These are phyloP conservation scores for Apiospora arundinis DNA, from an alignment of 2,329 filamentous ascomycete species.

Conservation along the genomic window DNA sequence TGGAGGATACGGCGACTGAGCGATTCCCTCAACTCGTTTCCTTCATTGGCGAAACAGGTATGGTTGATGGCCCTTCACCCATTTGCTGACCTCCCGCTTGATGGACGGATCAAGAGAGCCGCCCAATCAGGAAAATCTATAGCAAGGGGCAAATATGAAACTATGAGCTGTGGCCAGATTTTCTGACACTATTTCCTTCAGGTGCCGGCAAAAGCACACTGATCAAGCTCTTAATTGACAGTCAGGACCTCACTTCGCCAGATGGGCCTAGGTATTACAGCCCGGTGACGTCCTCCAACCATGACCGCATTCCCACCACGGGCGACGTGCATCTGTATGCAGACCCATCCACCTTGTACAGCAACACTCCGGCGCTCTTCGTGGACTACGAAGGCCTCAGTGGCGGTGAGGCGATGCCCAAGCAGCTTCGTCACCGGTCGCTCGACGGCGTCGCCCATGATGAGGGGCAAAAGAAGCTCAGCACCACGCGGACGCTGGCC, in stretches of 20 bases:
- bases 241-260: slow-evolving; percentile 34
- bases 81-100: neutral
- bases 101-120: too few species aligned
- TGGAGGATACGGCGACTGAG: slow-evolving; percentile 34
- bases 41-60: slow-evolving; percentile 51
- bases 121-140: too few species aligned
- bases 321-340: slow-evolving; percentile 59
- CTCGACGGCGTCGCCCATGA: slow-evolving; percentile 26
- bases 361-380: slow-evolving; percentile 50
- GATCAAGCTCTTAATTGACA: slow-evolving; percentile 55
- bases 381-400: slow-evolving; percentile 60
- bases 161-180: too few species aligned
- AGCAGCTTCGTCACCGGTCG: slow-evolving; percentile 35
- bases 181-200: slow-evolving; percentile 23
- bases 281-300: slow-evolving; percentile 52
- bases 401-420: slow-evolving; percentile 50
- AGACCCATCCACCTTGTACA: slow-evolving; percentile 50
- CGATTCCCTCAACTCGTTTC: slow-evolving; percentile 48
- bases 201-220: slow-evolving; percentile 57
- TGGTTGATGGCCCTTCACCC: slow-evolving; percentile 20
- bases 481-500: slow-evolving; percentile 33
- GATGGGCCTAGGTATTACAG: slow-evolving; percentile 44
- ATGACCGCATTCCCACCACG: slow-evolving; percentile 51
- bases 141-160: slow-evolving; percentile 1
- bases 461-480: slow-evolving; percentile 29